phyloP scores from a whole-genome alignment of 1,284 basidiomycete genomes.

The Laetiporus sulphureus region DNA sequence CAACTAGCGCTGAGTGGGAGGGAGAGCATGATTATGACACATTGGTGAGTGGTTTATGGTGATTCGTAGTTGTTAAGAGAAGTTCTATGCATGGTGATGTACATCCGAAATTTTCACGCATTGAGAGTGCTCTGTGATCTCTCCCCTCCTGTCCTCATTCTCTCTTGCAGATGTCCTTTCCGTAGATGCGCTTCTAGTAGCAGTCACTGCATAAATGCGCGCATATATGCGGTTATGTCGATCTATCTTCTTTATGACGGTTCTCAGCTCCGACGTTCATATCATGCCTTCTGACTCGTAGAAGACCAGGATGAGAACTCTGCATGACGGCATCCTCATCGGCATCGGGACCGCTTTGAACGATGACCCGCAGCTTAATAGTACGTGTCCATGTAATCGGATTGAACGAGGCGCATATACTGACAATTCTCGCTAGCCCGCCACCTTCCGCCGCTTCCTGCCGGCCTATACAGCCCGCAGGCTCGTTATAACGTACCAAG shows the following conservation, averaged over 20 bases:
- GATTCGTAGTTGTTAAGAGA: too few relatives aligned
- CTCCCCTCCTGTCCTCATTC: too few relatives aligned
- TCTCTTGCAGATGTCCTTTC: too few relatives aligned
- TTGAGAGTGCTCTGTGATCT: too few relatives aligned
- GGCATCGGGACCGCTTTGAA: conserved; percentile 88
- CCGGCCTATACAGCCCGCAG: conserved; percentile 30
- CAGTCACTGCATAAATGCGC: too few relatives aligned
- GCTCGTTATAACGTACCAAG: conserved; percentile 47
- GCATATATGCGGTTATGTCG: too few relatives aligned
- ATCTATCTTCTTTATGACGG: too few relatives aligned
- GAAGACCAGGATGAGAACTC: conserved; percentile 64
- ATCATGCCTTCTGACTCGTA: not conserved
- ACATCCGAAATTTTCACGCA: too few relatives aligned
- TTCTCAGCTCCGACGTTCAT: too few relatives aligned
- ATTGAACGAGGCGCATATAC: too few relatives aligned
- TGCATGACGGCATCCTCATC: conserved; percentile 91
- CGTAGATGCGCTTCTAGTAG: too few relatives aligned
- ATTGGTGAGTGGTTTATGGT: conserved; percentile 54
- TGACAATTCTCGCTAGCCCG: too few relatives aligned
- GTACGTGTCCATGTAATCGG: conserved; percentile 42
- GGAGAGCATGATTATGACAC: conserved; percentile 93
- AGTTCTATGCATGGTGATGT: not conserved
- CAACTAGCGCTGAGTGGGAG: conserved; percentile 81
- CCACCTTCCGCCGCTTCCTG: conserved; percentile 43
- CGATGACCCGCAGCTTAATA: conserved; percentile 91